phyloP scores from a whole-genome alignment of 441 rosid species.

The Jatropha podagrica region DNA sequence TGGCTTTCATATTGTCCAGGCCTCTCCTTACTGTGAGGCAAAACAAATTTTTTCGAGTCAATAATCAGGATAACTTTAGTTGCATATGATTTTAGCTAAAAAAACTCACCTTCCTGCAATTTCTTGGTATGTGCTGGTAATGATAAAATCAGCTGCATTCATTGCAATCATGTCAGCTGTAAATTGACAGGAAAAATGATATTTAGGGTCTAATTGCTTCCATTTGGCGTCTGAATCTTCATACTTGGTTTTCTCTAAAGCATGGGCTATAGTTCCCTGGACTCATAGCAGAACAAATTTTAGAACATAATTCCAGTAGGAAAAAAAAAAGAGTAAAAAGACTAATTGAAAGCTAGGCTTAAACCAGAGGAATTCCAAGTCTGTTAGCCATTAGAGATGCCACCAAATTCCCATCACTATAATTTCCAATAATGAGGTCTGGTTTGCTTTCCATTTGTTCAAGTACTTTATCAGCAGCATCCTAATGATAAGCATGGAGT shows the following conservation, averaged over 20 bases:
- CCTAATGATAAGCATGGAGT: conserved; percentile 31
- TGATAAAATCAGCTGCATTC: conserved; percentile 84
- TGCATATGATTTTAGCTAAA: conserved; percentile 1
- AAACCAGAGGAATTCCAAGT: conserved; percentile 75
- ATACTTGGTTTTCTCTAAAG: conserved; percentile 87
- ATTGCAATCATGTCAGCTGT: conserved; percentile 85
- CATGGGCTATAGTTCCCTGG: conserved; percentile 88
- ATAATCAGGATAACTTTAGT: neutral
- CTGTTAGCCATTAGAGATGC: conserved; percentile 81
- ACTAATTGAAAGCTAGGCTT: neutral
- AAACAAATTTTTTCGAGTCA: neutral
- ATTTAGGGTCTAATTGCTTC: conserved; percentile 80
- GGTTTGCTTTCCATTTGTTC: conserved; percentile 72
- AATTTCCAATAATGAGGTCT: conserved; percentile 91
- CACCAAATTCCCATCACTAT: conserved; percentile 91
- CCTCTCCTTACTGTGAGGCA: conserved; percentile 54
- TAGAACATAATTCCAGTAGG: neutral
- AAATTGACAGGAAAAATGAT: conserved; percentile 93
- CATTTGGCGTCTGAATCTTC: conserved; percentile 88
- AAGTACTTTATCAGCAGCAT: conserved; percentile 62
- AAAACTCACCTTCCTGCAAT: conserved; percentile 79
- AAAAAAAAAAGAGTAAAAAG: neutral
- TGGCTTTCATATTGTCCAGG: conserved; percentile 95
- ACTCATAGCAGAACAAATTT: conserved; percentile 16
- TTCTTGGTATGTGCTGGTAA: conserved; percentile 92